Evolutionary conservation across 2,329 filamentous ascomycete genomes (phyloP), one percentile per base, ranked within the genome.

Genomic region (Trichoderma atrobrunneum): DNA sequence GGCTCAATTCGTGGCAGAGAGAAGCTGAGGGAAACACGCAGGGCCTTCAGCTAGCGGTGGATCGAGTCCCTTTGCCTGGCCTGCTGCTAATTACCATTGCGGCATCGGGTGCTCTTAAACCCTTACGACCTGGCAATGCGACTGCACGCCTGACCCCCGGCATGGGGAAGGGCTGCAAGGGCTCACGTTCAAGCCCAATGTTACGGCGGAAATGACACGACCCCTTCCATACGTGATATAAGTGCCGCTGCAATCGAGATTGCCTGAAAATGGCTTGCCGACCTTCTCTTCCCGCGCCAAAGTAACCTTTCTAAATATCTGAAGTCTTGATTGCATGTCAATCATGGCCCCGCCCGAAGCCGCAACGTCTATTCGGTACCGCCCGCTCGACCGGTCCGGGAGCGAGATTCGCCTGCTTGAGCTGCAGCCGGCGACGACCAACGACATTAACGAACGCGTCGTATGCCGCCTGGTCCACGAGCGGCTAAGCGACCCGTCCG

Each of bases 361-460:
- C 54, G 62, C 64, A 54, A 36, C 63, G 34, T 72, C 34, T n/a
- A 70, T 75, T 66, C 72, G 74, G 60, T 75, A 72, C 72, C 71
- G 71, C 28, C 71, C 72, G 30, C 73, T 78, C 60, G 74, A 77
- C 65, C 71, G 73, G 56, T 73, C 74, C 24, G 74, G 72, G 61
- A 75, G 72, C 70, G 80, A 81, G 72, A 74, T 81, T 24, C 80
- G 80, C 30, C 73, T 81, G 68, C 74, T 82, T 11, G 80, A 81
- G 74, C 74, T 82, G 48, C 76, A 79, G 59, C 76, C 80, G 8
- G 72, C 77, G 18, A 71, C 75, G 14, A 74, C 71, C 30, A 74
- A 73, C 73, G 74, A 72, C 59, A 73, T 79, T 66, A 75, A 75
- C 28, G 80, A 81, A 28, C 74, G 75, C 10, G 72, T 81, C 54